A percentile compares a stretch with the other conserved stretches of the same genome.
phyloP scores from a whole-genome alignment of 805 yeast species.

The Spencermartinsiella europaea region DNA sequence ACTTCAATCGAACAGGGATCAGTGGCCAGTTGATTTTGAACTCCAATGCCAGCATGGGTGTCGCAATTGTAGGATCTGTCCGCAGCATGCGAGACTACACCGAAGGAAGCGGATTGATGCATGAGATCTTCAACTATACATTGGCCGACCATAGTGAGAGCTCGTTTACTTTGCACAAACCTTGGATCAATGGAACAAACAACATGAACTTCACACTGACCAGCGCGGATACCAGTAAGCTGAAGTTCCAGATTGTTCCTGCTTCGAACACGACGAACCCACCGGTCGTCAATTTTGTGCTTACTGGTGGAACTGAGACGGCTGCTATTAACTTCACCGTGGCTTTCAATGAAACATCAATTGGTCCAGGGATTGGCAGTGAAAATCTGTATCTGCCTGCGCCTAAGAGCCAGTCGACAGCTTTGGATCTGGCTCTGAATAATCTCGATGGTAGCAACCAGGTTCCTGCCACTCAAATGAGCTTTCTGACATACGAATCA shows the following conservation, averaged over 20 bases:
- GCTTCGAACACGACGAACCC: conserved; percentile 4
- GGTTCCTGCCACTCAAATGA: conserved; percentile 7
- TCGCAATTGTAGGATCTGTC: conserved; percentile 6
- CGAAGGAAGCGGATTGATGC: conserved; percentile 11
- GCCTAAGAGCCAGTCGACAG: background rate
- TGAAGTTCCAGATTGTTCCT: conserved; percentile 1
- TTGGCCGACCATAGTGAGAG: conserved; percentile 3
- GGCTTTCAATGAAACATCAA: conserved; percentile 9
- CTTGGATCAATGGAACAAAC: conserved; percentile 10
- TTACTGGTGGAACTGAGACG: background rate
- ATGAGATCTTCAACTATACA: conserved; percentile 9
- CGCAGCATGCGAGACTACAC: conserved; percentile 7
- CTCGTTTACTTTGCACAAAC: conserved; percentile 1
- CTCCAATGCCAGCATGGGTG: conserved; percentile 5
- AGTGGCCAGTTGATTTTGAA: conserved; percentile 1
- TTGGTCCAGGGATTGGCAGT: conserved; percentile 5
- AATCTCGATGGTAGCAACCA: background rate
- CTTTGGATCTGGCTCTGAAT: background rate
- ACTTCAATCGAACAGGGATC: conserved; percentile 4
- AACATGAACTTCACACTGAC: conserved; percentile 8
- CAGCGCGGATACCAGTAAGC: background rate
- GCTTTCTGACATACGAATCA: conserved; percentile 3
- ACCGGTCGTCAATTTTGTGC: conserved; percentile 3
- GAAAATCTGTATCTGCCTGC: conserved; percentile 3
- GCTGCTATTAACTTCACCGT: conserved; percentile 4